Conservation (phyloP, 2,329 filamentous ascomycete genomes). For the Penicillium sp. region DNA sequence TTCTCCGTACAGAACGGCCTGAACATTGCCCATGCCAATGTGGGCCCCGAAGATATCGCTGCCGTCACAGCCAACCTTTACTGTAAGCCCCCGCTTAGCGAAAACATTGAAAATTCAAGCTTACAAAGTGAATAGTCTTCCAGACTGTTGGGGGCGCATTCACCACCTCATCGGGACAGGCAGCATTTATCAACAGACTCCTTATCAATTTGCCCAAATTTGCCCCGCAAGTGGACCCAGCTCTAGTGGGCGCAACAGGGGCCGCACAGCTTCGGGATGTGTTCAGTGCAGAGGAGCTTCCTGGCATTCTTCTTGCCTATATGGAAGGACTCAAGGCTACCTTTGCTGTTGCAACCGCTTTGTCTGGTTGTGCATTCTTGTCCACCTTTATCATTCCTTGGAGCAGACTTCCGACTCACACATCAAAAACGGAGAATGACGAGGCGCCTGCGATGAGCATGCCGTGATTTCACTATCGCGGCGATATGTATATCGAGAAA, state of each 20-base stretch:
- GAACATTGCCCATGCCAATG: too few species aligned
- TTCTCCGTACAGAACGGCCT: too few species aligned
- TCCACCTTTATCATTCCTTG: not conserved
- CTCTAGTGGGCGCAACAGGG: not conserved
- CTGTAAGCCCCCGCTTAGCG: too few species aligned
- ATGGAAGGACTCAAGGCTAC: not conserved
- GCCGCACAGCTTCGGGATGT: not conserved
- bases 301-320: not conserved
- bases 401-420: too few species aligned
- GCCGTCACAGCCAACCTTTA: too few species aligned
- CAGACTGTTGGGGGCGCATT: not conserved
- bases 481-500: too few species aligned
- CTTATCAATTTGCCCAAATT: not conserved
- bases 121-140: too few species aligned
- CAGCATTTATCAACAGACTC: not conserved
- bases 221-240: not conserved
- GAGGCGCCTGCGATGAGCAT: too few species aligned
- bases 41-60: too few species aligned
- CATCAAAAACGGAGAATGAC: too few species aligned
- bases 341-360: not conserved
- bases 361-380: not conserved
- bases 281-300: not conserved
- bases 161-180: not conserved
- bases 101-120: too few species aligned
- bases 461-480: too few species aligned